Evolutionary conservation across 768 basidiomycete genomes (phyloP).

Genomic region (Calocera cornea): DNA sequence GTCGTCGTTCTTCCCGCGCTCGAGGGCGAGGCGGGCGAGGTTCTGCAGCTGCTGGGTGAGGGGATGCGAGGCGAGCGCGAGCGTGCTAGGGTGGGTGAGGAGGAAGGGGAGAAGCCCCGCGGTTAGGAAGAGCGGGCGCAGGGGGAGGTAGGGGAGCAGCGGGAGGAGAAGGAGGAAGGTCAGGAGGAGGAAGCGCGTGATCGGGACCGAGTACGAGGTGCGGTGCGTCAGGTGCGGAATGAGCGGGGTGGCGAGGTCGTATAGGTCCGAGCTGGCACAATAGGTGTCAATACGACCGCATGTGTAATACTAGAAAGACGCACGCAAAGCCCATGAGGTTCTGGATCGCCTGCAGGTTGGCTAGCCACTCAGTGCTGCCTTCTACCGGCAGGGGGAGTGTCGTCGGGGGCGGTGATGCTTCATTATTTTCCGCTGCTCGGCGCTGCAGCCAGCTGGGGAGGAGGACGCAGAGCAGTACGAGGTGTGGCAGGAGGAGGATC

Average conservation of each 20-base stretch:
- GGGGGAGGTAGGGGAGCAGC: conserved; percentile 24
- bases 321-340: conserved; percentile 80
- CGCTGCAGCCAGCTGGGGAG: conserved; percentile 47
- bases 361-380: conserved; percentile 66
- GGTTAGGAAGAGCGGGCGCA: conserved; percentile 38
- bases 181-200: conserved; percentile 38
- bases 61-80: conserved; percentile 15
- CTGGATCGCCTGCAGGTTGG: conserved; percentile 79
- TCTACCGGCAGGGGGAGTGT: conserved; percentile 30
- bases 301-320: conserved; percentile 21
- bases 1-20: conserved; percentile 46
- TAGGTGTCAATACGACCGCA: too few relatives aligned
- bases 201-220: conserved; percentile 40
- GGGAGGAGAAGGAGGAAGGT: conserved; percentile 28
- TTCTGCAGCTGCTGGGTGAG: conserved; percentile 18
- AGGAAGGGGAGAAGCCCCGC: conserved; percentile 40
- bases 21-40: conserved; percentile 20
- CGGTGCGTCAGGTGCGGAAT: conserved; percentile 37
- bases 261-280: conserved; percentile 52
- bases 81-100: conserved; percentile 38
- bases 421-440: conserved; percentile 14
- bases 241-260: conserved; percentile 42
- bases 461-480: conserved; percentile 47
- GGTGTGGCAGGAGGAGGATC: conserved; percentile 55
- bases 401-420: conserved; percentile 24